Evolutionary conservation across 352 stramenopile genomes (phyloP).

Genomic region (Phytophthora cactorum): DNA sequence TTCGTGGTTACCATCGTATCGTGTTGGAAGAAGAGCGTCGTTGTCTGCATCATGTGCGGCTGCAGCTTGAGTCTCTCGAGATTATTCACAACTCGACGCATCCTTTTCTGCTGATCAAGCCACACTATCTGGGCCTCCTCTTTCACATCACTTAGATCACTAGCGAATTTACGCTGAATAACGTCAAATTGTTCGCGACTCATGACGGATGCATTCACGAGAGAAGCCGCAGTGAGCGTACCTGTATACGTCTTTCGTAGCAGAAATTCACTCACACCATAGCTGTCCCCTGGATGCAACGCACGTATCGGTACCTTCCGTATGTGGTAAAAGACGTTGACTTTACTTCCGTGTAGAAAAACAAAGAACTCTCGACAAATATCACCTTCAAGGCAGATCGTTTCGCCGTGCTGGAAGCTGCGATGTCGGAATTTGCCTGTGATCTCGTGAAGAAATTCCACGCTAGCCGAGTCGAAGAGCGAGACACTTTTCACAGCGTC

Average conservation of each 20-base stretch:
- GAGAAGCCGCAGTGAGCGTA: slow-evolving; percentile 57
- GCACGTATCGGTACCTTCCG: slow-evolving; percentile 57
- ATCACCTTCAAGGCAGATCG: slow-evolving; percentile 74
- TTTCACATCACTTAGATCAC: slow-evolving; percentile 59
- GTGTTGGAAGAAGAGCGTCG: slow-evolving; percentile 62
- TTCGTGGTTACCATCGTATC: slow-evolving; percentile 25
- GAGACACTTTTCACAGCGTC: slow-evolving; percentile 58
- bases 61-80: slow-evolving; percentile 63
- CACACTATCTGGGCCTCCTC: slow-evolving; percentile 48
- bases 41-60: slow-evolving; percentile 54
- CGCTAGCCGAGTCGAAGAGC: slow-evolving; percentile 65
- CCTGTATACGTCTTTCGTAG: slow-evolving; percentile 49
- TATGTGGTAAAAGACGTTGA: slow-evolving; percentile 65
- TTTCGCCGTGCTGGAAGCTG: slow-evolving; percentile 76
- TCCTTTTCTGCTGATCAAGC: slow-evolving; percentile 43
- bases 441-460: slow-evolving; percentile 76
- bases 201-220: slow-evolving; percentile 73
- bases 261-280: slow-evolving; percentile 76
- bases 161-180: slow-evolving; percentile 63
- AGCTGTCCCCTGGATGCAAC: slow-evolving; percentile 68
- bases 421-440: slow-evolving; percentile 81
- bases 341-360: slow-evolving; percentile 56
- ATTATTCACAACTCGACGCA: slow-evolving; percentile 49
- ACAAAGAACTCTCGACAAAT: slow-evolving; percentile 76
- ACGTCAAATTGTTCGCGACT: slow-evolving; percentile 74